A percentile compares a stretch with the other conserved stretches of the same genome.
phyloP scores from a whole-genome alignment of 768 basidiomycete species.

The Suillus plorans region DNA sequence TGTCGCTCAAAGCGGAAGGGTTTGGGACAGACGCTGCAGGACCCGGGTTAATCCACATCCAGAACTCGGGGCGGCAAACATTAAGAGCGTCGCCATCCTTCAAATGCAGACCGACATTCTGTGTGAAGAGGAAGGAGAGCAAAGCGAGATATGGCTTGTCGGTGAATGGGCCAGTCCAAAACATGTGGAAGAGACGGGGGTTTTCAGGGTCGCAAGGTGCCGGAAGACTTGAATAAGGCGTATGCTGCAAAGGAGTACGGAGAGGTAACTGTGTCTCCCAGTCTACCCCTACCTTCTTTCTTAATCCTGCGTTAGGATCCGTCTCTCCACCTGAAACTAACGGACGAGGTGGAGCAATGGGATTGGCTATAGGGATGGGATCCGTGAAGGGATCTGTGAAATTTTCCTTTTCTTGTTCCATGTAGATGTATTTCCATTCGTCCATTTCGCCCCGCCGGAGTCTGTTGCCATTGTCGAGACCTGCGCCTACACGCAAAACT shows the following conservation, averaged over 20 bases:
- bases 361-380: constrained; percentile 26
- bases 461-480: constrained; percentile 79
- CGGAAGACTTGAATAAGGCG: constrained; percentile 55
- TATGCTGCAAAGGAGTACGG: constrained; percentile 50
- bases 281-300: constrained; percentile 57
- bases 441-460: constrained; percentile 74
- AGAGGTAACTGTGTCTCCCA: constrained; percentile 57
- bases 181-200: constrained; percentile 95
- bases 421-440: constrained; percentile 87
- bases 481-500: constrained; percentile 86
- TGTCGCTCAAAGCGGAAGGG: constrained; percentile 74
- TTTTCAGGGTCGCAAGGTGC: constrained; percentile 80
- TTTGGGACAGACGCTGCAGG: constrained; percentile 90
- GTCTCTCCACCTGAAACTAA: constrained; percentile 28
- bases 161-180: constrained; percentile 98
- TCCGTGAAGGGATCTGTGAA: constrained; percentile 35
- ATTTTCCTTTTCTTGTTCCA: constrained; percentile 54
- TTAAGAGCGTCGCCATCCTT: constrained; percentile 40
- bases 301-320: constrained; percentile 55
- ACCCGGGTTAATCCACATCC: constrained; percentile 99
- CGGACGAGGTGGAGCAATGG: constrained; percentile 21
- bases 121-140: constrained; percentile 93
- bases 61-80: constrained; percentile 87
- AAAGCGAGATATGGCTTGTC: constrained; percentile 98
- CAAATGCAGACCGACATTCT: constrained; percentile 84